Evolutionary conservation across 2,329 filamentous ascomycete species (phyloP).

Genomic region (Leptographium lundbergii): DNA sequence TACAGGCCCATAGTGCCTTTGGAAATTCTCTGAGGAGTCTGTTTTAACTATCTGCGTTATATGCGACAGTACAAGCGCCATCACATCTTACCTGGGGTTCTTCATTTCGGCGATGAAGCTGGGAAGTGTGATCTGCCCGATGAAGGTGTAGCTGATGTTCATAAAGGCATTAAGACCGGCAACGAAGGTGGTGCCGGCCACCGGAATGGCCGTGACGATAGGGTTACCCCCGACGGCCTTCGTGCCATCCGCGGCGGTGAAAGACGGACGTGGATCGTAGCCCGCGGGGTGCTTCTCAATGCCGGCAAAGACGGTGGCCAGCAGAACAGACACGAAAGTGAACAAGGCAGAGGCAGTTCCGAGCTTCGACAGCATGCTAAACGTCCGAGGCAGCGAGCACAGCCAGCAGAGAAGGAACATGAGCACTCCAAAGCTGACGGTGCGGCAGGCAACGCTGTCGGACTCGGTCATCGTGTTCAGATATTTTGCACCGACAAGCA

Average conservation of each 20-base stretch:
- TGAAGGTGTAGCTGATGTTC: conserved; percentile 94
- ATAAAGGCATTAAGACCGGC: conserved; percentile 76
- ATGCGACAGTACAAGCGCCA: neutral
- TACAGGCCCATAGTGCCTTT: conserved; percentile 84
- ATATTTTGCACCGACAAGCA: conserved; percentile 74
- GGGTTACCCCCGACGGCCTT: conserved; percentile 41
- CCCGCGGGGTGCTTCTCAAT: conserved; percentile 61
- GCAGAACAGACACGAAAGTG: conserved; percentile 77
- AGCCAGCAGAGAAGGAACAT: conserved; percentile 64
- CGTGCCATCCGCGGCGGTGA: conserved; percentile 17
- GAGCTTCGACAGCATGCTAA: conserved; percentile 64
- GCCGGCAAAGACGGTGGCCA: conserved; percentile 72
- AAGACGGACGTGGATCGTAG: conserved; percentile 39
- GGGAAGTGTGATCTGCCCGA: conserved; percentile 86
- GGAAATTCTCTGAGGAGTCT: conserved; percentile 56
- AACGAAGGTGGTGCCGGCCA: conserved; percentile 65
- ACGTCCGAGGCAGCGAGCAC: conserved; percentile 75
- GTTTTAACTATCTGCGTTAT: conserved; percentile 17
- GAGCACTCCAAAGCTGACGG: conserved; percentile 66
- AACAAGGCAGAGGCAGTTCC: conserved; percentile 72
- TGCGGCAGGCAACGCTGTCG: conserved; percentile 53
- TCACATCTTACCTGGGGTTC: conserved; percentile 31
- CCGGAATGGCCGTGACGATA: conserved; percentile 54
- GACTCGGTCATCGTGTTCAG: conserved; percentile 75
- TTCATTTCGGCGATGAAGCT: conserved; percentile 95